phyloP scores from a whole-genome alignment of 768 basidiomycete genomes.

The Russula sp. region DNA sequence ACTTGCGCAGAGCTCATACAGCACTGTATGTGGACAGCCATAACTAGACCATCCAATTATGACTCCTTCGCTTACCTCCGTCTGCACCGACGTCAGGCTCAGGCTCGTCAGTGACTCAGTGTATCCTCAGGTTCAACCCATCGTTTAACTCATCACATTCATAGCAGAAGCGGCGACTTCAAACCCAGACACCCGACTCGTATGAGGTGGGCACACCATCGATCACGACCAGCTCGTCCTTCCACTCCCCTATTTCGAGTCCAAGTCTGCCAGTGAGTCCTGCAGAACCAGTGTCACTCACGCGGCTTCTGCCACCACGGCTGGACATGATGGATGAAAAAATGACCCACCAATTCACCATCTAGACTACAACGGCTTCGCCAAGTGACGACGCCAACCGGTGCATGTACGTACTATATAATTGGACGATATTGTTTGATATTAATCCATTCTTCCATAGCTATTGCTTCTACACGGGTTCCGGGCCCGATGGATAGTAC shows the following conservation, averaged over 20 bases:
- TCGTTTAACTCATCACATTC: constrained; percentile 26
- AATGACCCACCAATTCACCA: too few relatives aligned
- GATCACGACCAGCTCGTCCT: constrained; percentile 26
- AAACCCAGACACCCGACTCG: background rate
- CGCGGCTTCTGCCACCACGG: background rate
- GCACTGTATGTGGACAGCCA: too few relatives aligned
- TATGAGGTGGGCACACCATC: constrained; percentile 29
- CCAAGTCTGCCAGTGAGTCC: constrained; percentile 18
- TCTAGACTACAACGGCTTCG: too few relatives aligned
- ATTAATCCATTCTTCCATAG: constrained; percentile 40
- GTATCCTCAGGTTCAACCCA: constrained; percentile 12
- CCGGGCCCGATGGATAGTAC: constrained; percentile 34
- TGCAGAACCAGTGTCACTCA: constrained; percentile 2
- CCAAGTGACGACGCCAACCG: too few relatives aligned
- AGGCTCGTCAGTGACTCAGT: too few relatives aligned
- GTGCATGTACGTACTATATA: constrained; percentile 29
- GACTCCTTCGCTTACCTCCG: background rate
- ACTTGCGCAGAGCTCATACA: too few relatives aligned
- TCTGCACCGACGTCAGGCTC: constrained; percentile 5
- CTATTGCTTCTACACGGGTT: constrained; percentile 80
- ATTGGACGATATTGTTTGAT: background rate
- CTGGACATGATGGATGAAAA: too few relatives aligned
- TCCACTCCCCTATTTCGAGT: constrained; percentile 24
- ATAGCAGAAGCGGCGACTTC: background rate
- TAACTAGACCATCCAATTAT: too few relatives aligned